A percentile compares a stretch with the other conserved stretches of the same genome.
These are phyloP conservation scores for Mucuna pruriens DNA, from an alignment of 306 rosid species.

Conservation along the genomic window DNA sequence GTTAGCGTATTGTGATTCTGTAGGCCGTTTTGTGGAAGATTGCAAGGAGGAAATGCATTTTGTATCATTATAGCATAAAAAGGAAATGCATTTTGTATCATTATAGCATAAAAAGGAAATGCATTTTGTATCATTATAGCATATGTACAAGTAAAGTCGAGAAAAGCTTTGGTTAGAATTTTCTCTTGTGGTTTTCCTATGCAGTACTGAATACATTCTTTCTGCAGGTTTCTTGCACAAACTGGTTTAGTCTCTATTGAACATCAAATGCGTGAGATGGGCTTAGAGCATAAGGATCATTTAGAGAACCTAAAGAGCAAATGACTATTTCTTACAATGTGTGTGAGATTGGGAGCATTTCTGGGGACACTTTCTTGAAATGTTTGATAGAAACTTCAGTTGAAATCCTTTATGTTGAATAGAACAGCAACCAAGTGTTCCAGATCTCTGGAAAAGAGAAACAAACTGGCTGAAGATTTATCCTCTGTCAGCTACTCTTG, in stretches of 20 bases:
- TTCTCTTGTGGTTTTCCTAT: slow-evolving; percentile 5
- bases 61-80: background rate
- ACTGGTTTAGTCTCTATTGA: slow-evolving; percentile 85
- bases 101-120: background rate
- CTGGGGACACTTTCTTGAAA: slow-evolving; percentile 11
- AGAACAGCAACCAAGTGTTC: slow-evolving; percentile 15
- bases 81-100: background rate
- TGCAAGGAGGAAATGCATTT: background rate
- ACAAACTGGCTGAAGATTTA: background rate
- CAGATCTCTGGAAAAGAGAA: slow-evolving; percentile 19
- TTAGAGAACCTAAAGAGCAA: slow-evolving; percentile 50
- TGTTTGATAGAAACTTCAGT: background rate
- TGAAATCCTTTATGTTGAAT: slow-evolving; percentile 30
- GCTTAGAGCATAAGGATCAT: slow-evolving; percentile 52
- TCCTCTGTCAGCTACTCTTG: slow-evolving; percentile 44
- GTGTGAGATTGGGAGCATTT: slow-evolving; percentile 30
- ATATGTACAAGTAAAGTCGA: background rate
- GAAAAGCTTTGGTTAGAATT: slow-evolving; percentile 24
- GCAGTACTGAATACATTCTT: slow-evolving; percentile 31
- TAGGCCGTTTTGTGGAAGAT: background rate
- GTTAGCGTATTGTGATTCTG: background rate
- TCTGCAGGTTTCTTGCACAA: slow-evolving; percentile 81
- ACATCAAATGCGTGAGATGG: slow-evolving; percentile 85
- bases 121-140: background rate
- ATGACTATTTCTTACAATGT: slow-evolving; percentile 28